Conservation (phyloP, 192 early-diverging fungal species). For the Cetraspora pellucida region DNA sequence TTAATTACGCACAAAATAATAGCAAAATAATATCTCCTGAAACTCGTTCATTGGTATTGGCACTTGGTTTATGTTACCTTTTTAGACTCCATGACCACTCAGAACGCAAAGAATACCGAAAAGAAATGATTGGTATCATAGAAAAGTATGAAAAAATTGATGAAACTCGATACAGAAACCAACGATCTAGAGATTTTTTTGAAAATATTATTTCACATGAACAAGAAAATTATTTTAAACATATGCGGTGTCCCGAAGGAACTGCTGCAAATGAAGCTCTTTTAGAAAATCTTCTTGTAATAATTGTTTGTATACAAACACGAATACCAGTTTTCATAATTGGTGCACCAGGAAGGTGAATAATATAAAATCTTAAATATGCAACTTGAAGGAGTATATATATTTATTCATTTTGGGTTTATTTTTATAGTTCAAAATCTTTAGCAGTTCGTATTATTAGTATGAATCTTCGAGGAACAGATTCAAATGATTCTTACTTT, state of each 20-base stretch:
- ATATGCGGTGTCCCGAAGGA: background rate
- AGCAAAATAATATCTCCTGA: background rate
- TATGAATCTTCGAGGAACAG: constrained; percentile 27
- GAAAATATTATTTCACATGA: constrained; percentile 11
- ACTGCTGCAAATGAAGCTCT: constrained; percentile 28
- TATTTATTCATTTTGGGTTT: background rate
- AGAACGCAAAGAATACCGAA: background rate
- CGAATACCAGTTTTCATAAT: constrained; percentile 33
- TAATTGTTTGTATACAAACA: constrained; percentile 31
- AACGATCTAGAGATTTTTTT: background rate
- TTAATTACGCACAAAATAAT: background rate
- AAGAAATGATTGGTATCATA: background rate
- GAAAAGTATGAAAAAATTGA: background rate
- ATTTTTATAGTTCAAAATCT: constrained; percentile 27
- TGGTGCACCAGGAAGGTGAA: constrained; percentile 32
- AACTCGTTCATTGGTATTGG: background rate
- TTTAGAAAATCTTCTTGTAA: constrained; percentile 30
- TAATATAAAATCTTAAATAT: too few species aligned
- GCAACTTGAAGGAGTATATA: background rate
- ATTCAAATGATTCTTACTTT: constrained; percentile 28
- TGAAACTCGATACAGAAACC: background rate
- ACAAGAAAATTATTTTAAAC: constrained; percentile 17
- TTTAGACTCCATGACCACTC: constrained; percentile 10
- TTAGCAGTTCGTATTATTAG: constrained; percentile 27
- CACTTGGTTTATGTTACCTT: background rate